Base-by-base conservation (phyloP, 805 yeast genomes). In the Metschnikowia baotianmanensis region DNA sequence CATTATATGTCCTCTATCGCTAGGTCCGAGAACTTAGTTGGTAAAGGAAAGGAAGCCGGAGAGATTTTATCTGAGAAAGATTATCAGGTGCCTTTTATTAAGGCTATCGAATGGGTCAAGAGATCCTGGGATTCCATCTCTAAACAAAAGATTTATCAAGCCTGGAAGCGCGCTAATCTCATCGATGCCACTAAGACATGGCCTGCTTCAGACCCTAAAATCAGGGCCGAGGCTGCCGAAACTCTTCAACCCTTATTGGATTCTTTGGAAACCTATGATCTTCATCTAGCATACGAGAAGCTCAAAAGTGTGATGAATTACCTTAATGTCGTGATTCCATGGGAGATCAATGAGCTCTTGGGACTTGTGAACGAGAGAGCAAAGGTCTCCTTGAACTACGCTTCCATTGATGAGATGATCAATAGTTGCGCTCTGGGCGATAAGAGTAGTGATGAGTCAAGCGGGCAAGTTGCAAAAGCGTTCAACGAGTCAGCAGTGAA, bases 341-440 rank as follows among this genome's bases (percentile, higher is more conserved):
- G 86, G 86, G 80, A 77, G 40, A 63, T 74, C 21, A 74, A 74
- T 35, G 75, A 76, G 45, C 56, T 81, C 27, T 49, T 79, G 32
- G 82, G 79, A 28, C 59, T 81, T 22, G 71, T 69, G 2, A 69
- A 69, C 46, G 74, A 69, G 48, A 43, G 71, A 28, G 64, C 63
- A 5, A 69, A 69, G 42, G 64, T 69, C 15, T 66, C 71, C 1
- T 52, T 69, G 11, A 65, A 69, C 31, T 81, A 79, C 50, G 65
- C 75, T 9, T 78, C 84, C 15, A 77, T 77, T 31, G 80, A 74
- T 38, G 86, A 81, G 50, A 70, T 80, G 32, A 77, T 80, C 3
- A 77, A 78, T 19, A 74, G 83, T 52, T 78, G 84, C 46, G 69
- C 77, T 10, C 76, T 74, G 53, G 81, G 78, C 40, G 60, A 55